Conservation (phyloP, 257 asterid species). For the Solanum ossicruentum region DNA sequence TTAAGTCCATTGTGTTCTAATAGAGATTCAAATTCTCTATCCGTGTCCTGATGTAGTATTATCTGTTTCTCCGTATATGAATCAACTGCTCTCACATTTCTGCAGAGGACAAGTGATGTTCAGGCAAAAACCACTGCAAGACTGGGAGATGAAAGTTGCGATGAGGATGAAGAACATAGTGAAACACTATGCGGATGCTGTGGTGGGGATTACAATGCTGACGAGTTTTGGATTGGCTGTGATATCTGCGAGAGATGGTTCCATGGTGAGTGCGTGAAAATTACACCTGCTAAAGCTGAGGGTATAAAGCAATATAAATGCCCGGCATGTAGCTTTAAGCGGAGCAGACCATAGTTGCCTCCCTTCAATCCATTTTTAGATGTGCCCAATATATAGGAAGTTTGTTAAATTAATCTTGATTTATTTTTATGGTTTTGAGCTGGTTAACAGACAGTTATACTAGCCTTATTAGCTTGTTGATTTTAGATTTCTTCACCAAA, state of each 20-base stretch:
- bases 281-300: conserved; percentile 44
- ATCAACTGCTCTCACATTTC: neutral
- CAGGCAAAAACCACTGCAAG: conserved; percentile 54
- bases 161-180: conserved; percentile 68
- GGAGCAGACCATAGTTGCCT: conserved; percentile 35
- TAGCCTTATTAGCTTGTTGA: conserved; percentile 1
- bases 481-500: neutral
- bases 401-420: neutral
- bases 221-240: conserved; percentile 32
- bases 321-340: conserved; percentile 73
- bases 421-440: neutral
- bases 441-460: neutral
- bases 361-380: neutral
- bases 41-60: neutral
- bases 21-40: neutral
- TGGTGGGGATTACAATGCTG: conserved; percentile 67
- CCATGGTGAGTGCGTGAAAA: neutral
- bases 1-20: neutral
- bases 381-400: neutral
- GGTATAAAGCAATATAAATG: conserved; percentile 82
- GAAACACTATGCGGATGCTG: conserved; percentile 81
- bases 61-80: neutral
- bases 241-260: neutral
- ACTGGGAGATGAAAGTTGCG: conserved; percentile 61
- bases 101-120: conserved; percentile 51